Percentiles rank a stretch among this genome's conserved stretches.
These are phyloP conservation scores for Teunomyces panamensis DNA, from an alignment of 805 yeast species.

Conservation along the genomic window DNA sequence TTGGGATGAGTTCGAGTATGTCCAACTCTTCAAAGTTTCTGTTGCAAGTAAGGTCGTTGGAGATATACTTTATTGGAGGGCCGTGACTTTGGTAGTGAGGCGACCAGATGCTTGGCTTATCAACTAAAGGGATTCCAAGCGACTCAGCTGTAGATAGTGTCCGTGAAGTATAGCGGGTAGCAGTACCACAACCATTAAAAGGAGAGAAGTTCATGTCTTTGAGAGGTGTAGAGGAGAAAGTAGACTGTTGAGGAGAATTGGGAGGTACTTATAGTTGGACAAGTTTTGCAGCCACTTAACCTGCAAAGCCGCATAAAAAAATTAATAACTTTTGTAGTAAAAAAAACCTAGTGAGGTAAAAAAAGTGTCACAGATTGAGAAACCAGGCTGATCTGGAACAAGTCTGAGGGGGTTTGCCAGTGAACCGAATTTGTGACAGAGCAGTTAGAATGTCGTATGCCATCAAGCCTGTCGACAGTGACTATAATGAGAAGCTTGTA, in stretches of 20 bases:
- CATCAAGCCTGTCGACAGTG: conserved; percentile 15
- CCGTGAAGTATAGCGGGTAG: conserved; percentile 7
- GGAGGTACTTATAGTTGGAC: background rate
- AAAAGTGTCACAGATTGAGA: background rate
- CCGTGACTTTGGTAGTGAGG: background rate
- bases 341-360: background rate
- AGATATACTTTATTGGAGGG: background rate
- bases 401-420: background rate
- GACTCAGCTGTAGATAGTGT: conserved; percentile 7
- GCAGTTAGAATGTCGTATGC: conserved; percentile 16
- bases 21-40: conserved; percentile 3
- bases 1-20: background rate
- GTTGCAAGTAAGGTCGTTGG: background rate
- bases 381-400: background rate
- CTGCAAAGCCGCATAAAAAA: background rate
- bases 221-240: background rate
- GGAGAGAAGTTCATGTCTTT: background rate
- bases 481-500: background rate
- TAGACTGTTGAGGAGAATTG: background rate
- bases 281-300: conserved; percentile 5
- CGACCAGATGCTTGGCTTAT: background rate
- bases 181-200: background rate
- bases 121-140: conserved; percentile 1
- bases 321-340: background rate
- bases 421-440: background rate